Base-by-base conservation (phyloP, 1,139 yeast species). In the Komagataea norvegica region DNA sequence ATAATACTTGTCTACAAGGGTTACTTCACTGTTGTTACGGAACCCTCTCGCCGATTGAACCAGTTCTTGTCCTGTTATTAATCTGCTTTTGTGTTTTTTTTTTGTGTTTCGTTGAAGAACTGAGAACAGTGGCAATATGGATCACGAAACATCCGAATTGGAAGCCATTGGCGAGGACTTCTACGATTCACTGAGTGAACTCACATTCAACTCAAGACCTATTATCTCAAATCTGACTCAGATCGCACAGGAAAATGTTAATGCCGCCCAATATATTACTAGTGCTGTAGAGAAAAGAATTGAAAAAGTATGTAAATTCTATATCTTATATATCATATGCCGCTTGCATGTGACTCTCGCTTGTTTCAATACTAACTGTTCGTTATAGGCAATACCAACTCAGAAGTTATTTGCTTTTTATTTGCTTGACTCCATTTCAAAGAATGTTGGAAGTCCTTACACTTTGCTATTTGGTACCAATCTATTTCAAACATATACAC, bases 381-480 rank as follows among this genome's bases (percentile, higher is more conserved):
- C 16, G 6, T 13, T 20, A 10, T 29, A 48, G 47, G 53, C 54
- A 18, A 36, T 41, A 5, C 97, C 97, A 2, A 74, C 75, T 16
- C 89, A 86, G 50, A 91, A 91, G 61, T 69, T 91, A 38, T 91
- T 76, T 52, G 79, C 93, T 4, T 69, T 91, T 48, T 91, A 89
- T 57, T 70, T 89, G 34, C 64, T 91, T 41, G 98, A 91, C 59
- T 88, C 96, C n/a, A 83, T 91, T 33, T 84, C 94, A 61, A 91
- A 91, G 61, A 85, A 81, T 51, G 81, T 87, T 17, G 96, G 96
- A 6, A 74, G 79, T 44, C 96, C 97, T 1, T 91, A 89, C 57
- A 85, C 88, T 25, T 69, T 78, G 9, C 62, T 83, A 43, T 78
- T 89, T 56, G 83, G 88, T 6, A 54, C 74, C 37, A 80, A 79